Percentiles rank a stretch among this genome's conserved stretches.
phyloP scores from a whole-genome alignment of 306 rosid genomes.

The Boehmeria nivea region DNA sequence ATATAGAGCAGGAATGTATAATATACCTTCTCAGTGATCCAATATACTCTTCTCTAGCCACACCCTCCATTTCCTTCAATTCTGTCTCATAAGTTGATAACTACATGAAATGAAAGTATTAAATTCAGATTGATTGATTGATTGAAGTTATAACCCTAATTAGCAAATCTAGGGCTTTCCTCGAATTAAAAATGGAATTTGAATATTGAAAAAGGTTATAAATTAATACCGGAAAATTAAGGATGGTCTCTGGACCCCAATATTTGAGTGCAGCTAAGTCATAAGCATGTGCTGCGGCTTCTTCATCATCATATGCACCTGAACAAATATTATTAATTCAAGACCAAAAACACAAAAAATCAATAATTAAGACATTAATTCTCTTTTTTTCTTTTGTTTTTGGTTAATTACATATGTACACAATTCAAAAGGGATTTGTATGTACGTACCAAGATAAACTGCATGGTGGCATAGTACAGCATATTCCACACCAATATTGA shows the following conservation, averaged over 20 bases:
- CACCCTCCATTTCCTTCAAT: constrained; percentile 72
- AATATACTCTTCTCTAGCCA: constrained; percentile 83
- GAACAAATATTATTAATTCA: not conserved
- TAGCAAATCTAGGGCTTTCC: not conserved
- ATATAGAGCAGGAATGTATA: not conserved
- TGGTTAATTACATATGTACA: too few relatives aligned
- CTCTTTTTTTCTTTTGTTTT: too few relatives aligned
- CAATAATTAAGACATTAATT: too few relatives aligned
- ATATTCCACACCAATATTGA: not conserved
- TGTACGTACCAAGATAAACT: constrained; percentile 80
- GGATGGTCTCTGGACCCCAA: constrained; percentile 85
- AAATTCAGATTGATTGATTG: not conserved
- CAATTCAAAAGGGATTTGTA: too few relatives aligned
- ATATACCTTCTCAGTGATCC: constrained; percentile 93
- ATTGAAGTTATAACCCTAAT: not conserved
- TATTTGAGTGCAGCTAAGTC: constrained; percentile 98
- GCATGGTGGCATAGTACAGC: constrained; percentile 8
- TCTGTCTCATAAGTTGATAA: constrained; percentile 54
- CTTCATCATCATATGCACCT: constrained; percentile 96
- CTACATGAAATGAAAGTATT: constrained; percentile 20
- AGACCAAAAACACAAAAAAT: too few relatives aligned
- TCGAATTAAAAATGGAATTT: not conserved
- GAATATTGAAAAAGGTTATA: not conserved
- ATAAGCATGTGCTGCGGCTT: constrained; percentile 96
- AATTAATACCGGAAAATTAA: constrained; percentile 72